These are phyloP conservation scores for Penicillium decumbens DNA, from an alignment of 2,329 filamentous ascomycete genomes.

Conservation along the genomic window DNA sequence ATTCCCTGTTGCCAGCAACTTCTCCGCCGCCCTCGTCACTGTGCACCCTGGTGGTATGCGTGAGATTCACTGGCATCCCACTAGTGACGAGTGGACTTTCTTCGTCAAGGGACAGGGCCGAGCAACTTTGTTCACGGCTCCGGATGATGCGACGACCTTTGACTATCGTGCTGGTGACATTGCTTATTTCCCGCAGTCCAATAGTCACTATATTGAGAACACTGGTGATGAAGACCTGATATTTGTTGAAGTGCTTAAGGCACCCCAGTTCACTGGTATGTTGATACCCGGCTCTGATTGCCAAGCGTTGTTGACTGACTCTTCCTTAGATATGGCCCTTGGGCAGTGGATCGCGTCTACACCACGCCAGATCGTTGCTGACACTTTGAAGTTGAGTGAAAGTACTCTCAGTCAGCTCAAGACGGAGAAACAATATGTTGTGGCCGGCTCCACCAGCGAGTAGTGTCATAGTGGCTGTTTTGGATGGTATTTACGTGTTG, in stretches of 20 bases:
- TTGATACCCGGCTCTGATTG: not conserved
- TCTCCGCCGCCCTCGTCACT: slow-evolving; percentile 66
- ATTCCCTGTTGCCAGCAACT: slow-evolving; percentile 67
- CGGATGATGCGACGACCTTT: slow-evolving; percentile 67
- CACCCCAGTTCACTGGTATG: slow-evolving; percentile 56
- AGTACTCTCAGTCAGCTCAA: slow-evolving; percentile 39
- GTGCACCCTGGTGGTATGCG: slow-evolving; percentile 68
- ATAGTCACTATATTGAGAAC: slow-evolving; percentile 79
- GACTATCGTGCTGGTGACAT: slow-evolving; percentile 72
- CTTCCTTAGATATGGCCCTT: slow-evolving; percentile 44
- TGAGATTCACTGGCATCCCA: slow-evolving; percentile 80
- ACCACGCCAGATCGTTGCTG: slow-evolving; percentile 55
- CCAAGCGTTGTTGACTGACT: slow-evolving; percentile 2
- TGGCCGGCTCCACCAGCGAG: slow-evolving; percentile 26
- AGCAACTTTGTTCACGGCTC: slow-evolving; percentile 68
- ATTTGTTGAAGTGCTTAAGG: slow-evolving; percentile 70
- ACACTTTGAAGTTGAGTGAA: slow-evolving; percentile 49
- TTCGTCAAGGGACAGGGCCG: slow-evolving; percentile 68
- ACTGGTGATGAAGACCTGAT: slow-evolving; percentile 67
- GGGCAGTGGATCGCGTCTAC: slow-evolving; percentile 50
- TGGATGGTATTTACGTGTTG: not conserved
- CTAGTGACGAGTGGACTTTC: slow-evolving; percentile 75
- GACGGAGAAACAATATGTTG: slow-evolving; percentile 46
- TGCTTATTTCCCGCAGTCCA: slow-evolving; percentile 70
- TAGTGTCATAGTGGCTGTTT: not conserved